Evolutionary conservation across 352 stramenopile species (phyloP).

Genomic region (Phytophthora capsici): DNA sequence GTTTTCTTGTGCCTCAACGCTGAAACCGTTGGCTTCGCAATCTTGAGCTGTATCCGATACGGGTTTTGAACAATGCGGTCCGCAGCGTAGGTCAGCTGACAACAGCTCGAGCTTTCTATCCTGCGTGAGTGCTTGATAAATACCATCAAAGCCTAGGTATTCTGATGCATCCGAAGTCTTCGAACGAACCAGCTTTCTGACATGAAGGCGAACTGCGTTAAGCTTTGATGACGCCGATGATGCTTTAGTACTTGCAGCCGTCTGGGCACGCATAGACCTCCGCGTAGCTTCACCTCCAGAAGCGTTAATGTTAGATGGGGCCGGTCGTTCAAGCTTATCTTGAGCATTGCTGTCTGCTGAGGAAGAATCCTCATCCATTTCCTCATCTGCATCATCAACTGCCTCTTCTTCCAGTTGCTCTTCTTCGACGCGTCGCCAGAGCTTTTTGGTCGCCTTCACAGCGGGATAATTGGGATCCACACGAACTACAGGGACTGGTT

Average conservation of each 20-base stretch:
- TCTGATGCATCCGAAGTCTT: constrained; percentile 57
- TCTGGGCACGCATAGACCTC: constrained; percentile 54
- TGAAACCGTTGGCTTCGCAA: neutral
- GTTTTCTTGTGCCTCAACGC: neutral
- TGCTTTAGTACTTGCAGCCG: constrained; percentile 62
- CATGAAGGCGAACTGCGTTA: constrained; percentile 33
- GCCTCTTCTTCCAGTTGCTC: constrained; percentile 15
- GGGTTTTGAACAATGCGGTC: constrained; percentile 32
- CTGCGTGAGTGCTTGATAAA: constrained; percentile 54
- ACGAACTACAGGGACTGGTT: constrained; percentile 52
- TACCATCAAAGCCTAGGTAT: constrained; percentile 58
- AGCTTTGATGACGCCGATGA: constrained; percentile 54
- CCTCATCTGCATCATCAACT: constrained; percentile 20
- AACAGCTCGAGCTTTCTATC: constrained; percentile 36
- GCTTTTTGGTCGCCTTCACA: constrained; percentile 51
- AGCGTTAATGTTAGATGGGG: neutral
- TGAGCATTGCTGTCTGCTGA: constrained; percentile 3
- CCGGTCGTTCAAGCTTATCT: constrained; percentile 1
- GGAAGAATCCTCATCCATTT: constrained; percentile 24
- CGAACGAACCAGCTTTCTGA: constrained; percentile 43
- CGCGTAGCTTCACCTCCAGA: constrained; percentile 26
- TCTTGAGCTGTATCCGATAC: neutral
- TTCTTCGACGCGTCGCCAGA: constrained; percentile 40
- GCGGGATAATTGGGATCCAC: constrained; percentile 62
- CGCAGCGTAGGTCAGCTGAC: constrained; percentile 31